These are phyloP conservation scores for Haplosporangium sp. DNA, from an alignment of 371 early-diverging fungal species.

Conservation along the genomic window DNA sequence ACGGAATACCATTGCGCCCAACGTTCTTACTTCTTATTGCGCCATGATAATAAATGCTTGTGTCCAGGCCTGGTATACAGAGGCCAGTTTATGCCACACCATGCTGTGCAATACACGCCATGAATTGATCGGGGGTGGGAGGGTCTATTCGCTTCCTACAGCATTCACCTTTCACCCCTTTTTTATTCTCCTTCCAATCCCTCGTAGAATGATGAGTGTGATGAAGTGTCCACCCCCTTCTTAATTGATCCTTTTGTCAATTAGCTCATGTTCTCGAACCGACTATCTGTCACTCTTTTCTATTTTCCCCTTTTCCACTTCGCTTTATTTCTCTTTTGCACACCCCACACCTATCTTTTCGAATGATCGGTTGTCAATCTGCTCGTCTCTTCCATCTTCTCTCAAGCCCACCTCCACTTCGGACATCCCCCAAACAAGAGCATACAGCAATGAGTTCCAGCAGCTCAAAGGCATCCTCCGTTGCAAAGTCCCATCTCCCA, in stretches of 20 bases:
- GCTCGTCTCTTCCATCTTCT: slow-evolving; percentile 6
- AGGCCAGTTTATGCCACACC: too few species aligned
- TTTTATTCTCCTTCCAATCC: slow-evolving; percentile 1
- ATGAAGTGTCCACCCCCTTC: too few species aligned
- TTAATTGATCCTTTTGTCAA: too few species aligned
- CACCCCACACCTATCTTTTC: background rate
- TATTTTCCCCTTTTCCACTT: slow-evolving; percentile 10
- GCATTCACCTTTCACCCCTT: background rate
- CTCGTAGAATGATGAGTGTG: background rate
- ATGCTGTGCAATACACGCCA: too few species aligned
- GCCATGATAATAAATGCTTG: too few species aligned
- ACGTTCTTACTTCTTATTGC: too few species aligned
- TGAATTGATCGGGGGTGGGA: too few species aligned
- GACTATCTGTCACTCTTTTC: slow-evolving; percentile 9
- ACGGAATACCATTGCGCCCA: too few species aligned
- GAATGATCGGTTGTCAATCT: slow-evolving; percentile 6
- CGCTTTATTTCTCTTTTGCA: background rate
- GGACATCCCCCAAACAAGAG: background rate
- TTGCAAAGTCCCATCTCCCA: background rate
- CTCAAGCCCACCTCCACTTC: background rate
- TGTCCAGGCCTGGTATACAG: too few species aligned
- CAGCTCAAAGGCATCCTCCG: background rate
- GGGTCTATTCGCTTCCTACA: too few species aligned
- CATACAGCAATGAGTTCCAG: background rate
- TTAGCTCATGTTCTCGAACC: slow-evolving; percentile 1